Evolutionary conservation across 139 green algal species (phyloP), one percentile per base, ranked within the genome.

Genomic region (Tetraselmis chui): DNA sequence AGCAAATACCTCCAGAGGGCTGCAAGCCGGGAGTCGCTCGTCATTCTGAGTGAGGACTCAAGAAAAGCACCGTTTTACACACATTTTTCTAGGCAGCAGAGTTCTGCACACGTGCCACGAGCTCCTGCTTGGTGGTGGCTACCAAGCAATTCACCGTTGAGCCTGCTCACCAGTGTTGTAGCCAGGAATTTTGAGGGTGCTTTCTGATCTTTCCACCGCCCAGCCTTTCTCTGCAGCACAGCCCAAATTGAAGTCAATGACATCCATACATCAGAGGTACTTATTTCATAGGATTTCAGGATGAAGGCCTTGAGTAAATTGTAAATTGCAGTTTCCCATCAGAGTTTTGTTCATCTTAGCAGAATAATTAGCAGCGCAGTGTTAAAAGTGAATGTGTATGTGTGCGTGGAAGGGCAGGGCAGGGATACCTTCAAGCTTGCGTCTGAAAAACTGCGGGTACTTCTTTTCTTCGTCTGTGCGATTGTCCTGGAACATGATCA

Each of bases 371-470:
- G n/a, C n/a, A n/a, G n/a, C n/a, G n/a, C n/a, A n/a, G n/a, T n/a
- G n/a, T n/a, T n/a, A n/a, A n/a, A n/a, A n/a, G n/a, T n/a, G n/a
- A n/a, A n/a, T n/a, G n/a, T n/a, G n/a, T n/a, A n/a, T n/a, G n/a
- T n/a, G n/a, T n/a, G 45, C 11, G 45, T 5, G 45, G 45, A 18
- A 18, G 45, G 45, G 45, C 11, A 18, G 45, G 45, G 45, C 11
- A 18, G 25, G 27, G 31, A 23, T 1, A 67, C 45, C 45, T 67
- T 67, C 45, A 5, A 93, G 79, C 76, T 90, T 89, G 24, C 82
- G 58, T 59, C 86, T 79, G 82, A 93, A 95, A 23, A 95, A 87
- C 83, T 92, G 83, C 0, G 91, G 91, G 81, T 91, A 94, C 59
- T 81, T 84, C 1, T 77, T 77, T 84, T 95, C 87, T 76, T 91